Conservation (phyloP, 306 rosid species). For the Vachellia pachyceras region DNA sequence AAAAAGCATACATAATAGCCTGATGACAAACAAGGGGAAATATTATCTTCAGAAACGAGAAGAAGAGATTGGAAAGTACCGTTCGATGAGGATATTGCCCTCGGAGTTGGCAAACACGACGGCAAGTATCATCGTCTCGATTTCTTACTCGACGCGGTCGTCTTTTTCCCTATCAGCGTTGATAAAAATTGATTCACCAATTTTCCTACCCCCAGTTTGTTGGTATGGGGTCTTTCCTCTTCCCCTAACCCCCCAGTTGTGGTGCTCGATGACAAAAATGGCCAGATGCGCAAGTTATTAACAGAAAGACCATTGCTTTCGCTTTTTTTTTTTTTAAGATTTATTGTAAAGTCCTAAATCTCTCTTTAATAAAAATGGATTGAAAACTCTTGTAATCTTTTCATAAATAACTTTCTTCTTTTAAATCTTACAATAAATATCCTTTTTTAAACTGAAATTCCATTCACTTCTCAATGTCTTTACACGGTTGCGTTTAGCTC, state of each 20-base stretch:
- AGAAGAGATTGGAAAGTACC: slow-evolving; percentile 55
- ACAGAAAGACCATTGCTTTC: too few relatives aligned
- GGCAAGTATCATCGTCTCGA: slow-evolving; percentile 61
- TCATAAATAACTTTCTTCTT: too few relatives aligned
- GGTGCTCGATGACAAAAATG: not conserved
- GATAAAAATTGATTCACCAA: not conserved
- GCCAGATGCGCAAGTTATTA: not conserved
- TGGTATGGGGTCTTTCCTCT: not conserved
- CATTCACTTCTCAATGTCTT: too few relatives aligned
- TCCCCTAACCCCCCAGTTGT: not conserved
- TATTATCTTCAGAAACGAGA: slow-evolving; percentile 6
- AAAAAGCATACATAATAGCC: not conserved
- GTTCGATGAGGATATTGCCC: slow-evolving; percentile 85
- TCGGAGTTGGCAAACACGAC: slow-evolving; percentile 74
- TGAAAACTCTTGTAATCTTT: too few relatives aligned
- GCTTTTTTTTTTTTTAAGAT: too few relatives aligned
- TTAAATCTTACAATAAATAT: too few relatives aligned
- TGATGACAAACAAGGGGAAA: not conserved
- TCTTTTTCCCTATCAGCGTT: not conserved
- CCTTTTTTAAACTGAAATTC: too few relatives aligned
- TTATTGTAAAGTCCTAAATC: too few relatives aligned
- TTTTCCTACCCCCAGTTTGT: not conserved
- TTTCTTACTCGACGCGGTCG: slow-evolving; percentile 10
- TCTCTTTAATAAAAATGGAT: too few relatives aligned
- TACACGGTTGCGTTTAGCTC: too few relatives aligned